phyloP scores from a whole-genome alignment of 2,329 filamentous ascomycete species.

The Hypoxylon sp. region DNA sequence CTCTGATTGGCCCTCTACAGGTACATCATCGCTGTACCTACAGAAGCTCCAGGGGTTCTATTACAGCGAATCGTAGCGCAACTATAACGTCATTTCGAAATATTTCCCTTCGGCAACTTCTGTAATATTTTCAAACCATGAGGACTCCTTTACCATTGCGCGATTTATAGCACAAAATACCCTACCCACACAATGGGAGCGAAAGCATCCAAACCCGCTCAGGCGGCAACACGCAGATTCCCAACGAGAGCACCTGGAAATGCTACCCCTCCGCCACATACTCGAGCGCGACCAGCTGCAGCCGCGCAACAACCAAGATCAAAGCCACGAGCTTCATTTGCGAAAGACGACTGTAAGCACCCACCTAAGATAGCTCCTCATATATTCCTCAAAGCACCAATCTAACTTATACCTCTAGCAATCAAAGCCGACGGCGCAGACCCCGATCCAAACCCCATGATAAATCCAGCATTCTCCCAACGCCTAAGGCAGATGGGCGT shows the following conservation, averaged over 20 bases:
- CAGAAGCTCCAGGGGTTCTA: conserved; percentile 7
- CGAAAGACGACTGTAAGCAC: conserved; percentile 48
- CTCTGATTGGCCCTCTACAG: not conserved
- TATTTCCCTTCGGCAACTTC: conserved; percentile 5
- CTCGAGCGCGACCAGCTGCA: conserved; percentile 18
- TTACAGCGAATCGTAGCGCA: conserved; percentile 6
- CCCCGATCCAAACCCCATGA: conserved; percentile 50
- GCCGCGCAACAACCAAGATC: conserved; percentile 18
- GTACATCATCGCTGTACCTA: conserved; percentile 8
- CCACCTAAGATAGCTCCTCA: too few species aligned
- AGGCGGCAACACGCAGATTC: conserved; percentile 54
- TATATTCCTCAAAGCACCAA: too few species aligned
- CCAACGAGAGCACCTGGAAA: conserved; percentile 51
- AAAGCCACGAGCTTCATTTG: conserved; percentile 35
- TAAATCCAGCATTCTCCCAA: conserved; percentile 56
- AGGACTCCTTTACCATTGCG: too few species aligned
- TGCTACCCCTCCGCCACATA: conserved; percentile 39
- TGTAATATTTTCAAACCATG: not conserved
- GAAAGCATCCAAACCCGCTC: conserved; percentile 56
- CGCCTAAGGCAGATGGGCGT: conserved; percentile 65
- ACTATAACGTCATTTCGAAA: conserved; percentile 37
- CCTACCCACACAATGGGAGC: conserved; percentile 57
- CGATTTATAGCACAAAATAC: conserved; percentile 1
- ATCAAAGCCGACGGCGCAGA: conserved; percentile 52
- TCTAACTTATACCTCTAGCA: conserved; percentile 48